phyloP scores from a whole-genome alignment of 257 asterid genomes.

The Nicotiana obtusifolia region DNA sequence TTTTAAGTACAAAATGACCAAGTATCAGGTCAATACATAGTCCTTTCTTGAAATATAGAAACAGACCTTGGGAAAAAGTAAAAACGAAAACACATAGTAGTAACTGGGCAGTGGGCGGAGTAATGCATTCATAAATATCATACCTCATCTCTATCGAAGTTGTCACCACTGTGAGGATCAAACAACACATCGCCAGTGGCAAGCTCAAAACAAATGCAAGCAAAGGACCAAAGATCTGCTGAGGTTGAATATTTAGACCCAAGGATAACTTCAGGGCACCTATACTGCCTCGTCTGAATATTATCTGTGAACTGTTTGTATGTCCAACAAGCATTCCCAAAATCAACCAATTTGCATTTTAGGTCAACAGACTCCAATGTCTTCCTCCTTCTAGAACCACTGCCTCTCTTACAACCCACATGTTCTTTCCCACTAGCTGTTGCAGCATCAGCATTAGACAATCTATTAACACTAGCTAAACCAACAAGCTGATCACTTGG shows the following conservation, averaged over 20 bases:
- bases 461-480: slow-evolving; percentile 32
- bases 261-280: slow-evolving; percentile 88
- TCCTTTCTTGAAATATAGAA: neutral
- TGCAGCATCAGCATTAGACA: slow-evolving; percentile 3
- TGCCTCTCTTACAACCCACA: slow-evolving; percentile 56
- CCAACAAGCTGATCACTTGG: slow-evolving; percentile 22
- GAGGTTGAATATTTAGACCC: slow-evolving; percentile 88
- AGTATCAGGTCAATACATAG: neutral
- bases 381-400: slow-evolving; percentile 54
- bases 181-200: slow-evolving; percentile 91
- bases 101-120: neutral
- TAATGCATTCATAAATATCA: neutral
- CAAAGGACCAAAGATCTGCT: slow-evolving; percentile 96
- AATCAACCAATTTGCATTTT: slow-evolving; percentile 86
- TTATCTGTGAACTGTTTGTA: slow-evolving; percentile 80
- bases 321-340: slow-evolving; percentile 98
- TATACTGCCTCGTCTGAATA: slow-evolving; percentile 88
- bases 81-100: neutral
- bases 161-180: slow-evolving; percentile 89
- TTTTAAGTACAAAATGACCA: neutral
- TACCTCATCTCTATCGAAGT: slow-evolving; percentile 84
- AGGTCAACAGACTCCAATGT: slow-evolving; percentile 65
- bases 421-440: slow-evolving; percentile 31
- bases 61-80: neutral
- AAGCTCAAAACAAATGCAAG: slow-evolving; percentile 92